Evolutionary conservation across 352 stramenopile genomes (phyloP).

Genomic region (Aphanomyces cochlioides): DNA sequence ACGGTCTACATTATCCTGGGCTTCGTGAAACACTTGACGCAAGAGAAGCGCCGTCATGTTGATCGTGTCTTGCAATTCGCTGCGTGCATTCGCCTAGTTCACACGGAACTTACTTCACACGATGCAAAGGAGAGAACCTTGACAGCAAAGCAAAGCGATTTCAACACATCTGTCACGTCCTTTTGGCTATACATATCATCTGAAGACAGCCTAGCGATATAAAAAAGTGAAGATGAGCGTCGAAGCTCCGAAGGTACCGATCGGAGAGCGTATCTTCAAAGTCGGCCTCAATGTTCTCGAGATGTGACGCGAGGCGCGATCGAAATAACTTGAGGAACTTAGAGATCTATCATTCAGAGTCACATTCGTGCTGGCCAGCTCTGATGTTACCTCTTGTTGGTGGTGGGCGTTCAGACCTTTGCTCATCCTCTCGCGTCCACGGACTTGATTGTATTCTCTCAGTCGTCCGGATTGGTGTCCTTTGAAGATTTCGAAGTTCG

Average conservation of each 20-base stretch:
- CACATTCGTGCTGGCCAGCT: neutral
- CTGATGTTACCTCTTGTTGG: conserved; percentile 8
- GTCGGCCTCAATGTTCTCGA: conserved; percentile 79
- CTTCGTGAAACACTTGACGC: conserved; percentile 70
- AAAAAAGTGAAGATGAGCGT: neutral
- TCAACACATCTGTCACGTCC: conserved; percentile 68
- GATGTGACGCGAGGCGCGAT: conserved; percentile 61
- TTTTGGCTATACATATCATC: conserved; percentile 83
- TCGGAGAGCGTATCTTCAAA: conserved; percentile 82
- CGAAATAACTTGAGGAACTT: conserved; percentile 87
- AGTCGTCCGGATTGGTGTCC: conserved; percentile 3
- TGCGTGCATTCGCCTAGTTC: conserved; percentile 59
- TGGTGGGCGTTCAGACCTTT: conserved; percentile 29
- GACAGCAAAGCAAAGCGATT: conserved; percentile 74
- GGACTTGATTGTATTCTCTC: neutral
- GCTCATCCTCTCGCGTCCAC: conserved; percentile 3
- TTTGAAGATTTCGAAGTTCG: conserved; percentile 22
- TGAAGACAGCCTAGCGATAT: conserved; percentile 46
- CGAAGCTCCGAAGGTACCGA: conserved; percentile 29
- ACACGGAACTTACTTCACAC: neutral
- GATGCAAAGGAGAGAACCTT: conserved; percentile 42
- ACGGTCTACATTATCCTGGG: conserved; percentile 54
- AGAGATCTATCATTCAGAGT: conserved; percentile 39
- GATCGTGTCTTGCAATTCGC: conserved; percentile 77
- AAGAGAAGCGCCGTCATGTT: conserved; percentile 85